phyloP scores from a whole-genome alignment of 2,329 filamentous ascomycete genomes.

The Aspergillus thermomutatus region DNA sequence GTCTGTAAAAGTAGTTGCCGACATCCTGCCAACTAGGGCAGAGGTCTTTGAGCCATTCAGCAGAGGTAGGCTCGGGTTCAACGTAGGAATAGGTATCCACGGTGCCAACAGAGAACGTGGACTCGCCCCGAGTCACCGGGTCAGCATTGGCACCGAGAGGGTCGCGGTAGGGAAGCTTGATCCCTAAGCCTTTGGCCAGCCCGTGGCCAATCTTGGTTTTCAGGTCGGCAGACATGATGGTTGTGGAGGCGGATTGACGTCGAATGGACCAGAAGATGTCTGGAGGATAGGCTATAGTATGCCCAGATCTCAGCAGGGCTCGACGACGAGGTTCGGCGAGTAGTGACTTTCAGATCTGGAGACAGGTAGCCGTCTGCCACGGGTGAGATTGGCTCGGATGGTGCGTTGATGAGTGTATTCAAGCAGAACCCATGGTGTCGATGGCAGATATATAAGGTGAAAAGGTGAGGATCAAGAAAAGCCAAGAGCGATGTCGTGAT shows the following conservation, averaged over 20 bases:
- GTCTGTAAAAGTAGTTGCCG: conserved; percentile 59
- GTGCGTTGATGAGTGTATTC: neutral
- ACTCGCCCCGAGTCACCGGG: conserved; percentile 72
- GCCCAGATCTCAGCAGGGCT: neutral
- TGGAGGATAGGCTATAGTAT: neutral
- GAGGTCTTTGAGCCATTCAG: conserved; percentile 67
- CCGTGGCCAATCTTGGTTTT: conserved; percentile 63
- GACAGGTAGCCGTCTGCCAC: neutral
- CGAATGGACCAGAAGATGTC: neutral
- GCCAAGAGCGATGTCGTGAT: conserved; percentile 31
- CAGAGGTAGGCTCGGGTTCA: conserved; percentile 72
- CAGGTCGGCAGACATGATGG: conserved; percentile 32
- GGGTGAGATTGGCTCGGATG: neutral
- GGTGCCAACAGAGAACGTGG: conserved; percentile 69
- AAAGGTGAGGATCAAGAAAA: conserved; percentile 11
- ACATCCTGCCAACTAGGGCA: conserved; percentile 58
- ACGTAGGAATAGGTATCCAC: conserved; percentile 78
- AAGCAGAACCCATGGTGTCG: conserved; percentile 10
- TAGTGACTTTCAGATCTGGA: neutral
- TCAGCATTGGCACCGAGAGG: conserved; percentile 51
- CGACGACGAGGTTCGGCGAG: neutral
- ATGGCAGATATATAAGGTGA: conserved; percentile 7
- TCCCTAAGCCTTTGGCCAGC: conserved; percentile 75
- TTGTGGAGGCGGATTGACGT: neutral
- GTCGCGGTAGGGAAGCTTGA: conserved; percentile 72